Base-by-base conservation (phyloP, 176 grass and related monocot species). In the Aegilops umbellulata region DNA sequence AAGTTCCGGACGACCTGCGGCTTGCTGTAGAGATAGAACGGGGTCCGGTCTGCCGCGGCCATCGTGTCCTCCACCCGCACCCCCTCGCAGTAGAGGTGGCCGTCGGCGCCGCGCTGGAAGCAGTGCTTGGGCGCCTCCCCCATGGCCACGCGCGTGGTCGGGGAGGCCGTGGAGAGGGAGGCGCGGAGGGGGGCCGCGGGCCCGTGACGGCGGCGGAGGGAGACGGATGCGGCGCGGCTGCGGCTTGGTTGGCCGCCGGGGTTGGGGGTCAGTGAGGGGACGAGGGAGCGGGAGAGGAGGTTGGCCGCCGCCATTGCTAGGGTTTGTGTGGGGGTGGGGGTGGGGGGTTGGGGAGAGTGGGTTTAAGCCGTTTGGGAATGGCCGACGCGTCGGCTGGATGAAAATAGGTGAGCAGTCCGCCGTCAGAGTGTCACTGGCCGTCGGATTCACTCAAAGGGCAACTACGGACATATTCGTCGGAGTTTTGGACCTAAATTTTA, bases 11-110 rank as follows among this genome's bases (percentile, higher is more conserved):
- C 88, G 25, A 98, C 88, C 88, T 98, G 96, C 11, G 87, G 91
- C 92, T 92, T 98, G 90, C 93, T 98, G 78, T 98, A 98, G 24
- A 98, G 90, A 25, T 98, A 98, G 82, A 95, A 98, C 78, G 96
- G 96, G 84, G 88, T 98, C 77, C 93, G 73, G 79, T 88, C 96
- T 1, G 84, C 96, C 49, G 79, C 92, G 41, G 75, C 90, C 88
- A 98, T 98, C 79, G 88, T 77, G 61, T 98, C 93, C 85, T 92
- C 86, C 30, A 98, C 90, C 20, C 86, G 81, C 27, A 98, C 69
- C 55, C 71, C 90, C 84, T 98, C 96, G 79, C 96, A 98, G 87
- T 91, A 95, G 6, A 98, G 93, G 87, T 92, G 79, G 3, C 93
- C 93, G 36, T 95, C 93, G 13, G 71, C 70, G 61, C 83, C 85